Conservation (phyloP, 371 early-diverging fungal genomes). For the Mortierella sp. region DNA sequence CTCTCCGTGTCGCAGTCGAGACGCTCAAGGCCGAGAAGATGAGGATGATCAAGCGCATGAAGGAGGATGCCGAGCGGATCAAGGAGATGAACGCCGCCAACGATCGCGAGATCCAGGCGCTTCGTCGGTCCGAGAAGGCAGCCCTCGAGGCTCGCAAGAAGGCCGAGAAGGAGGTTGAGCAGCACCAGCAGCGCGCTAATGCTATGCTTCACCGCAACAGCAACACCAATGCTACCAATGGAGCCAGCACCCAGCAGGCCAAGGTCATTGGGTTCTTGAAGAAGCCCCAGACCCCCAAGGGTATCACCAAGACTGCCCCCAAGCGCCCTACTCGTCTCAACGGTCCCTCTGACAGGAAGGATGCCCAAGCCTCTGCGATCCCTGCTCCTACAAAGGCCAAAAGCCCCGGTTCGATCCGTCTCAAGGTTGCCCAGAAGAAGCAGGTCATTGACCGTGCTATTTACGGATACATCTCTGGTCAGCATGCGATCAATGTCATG, state of each 20-base stretch:
- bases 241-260: slow-evolving; percentile 30
- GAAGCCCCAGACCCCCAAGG: slow-evolving; percentile 58
- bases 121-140: slow-evolving; percentile 74
- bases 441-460: slow-evolving; percentile 60
- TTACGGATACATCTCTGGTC: slow-evolving; percentile 55
- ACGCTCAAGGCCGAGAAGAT: slow-evolving; percentile 82
- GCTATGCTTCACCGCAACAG: slow-evolving; percentile 70
- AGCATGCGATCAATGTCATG: slow-evolving; percentile 60
- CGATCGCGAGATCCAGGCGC: slow-evolving; percentile 79
- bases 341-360: slow-evolving; percentile 32
- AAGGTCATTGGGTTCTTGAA: slow-evolving; percentile 50
- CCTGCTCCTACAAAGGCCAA: slow-evolving; percentile 36
- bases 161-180: slow-evolving; percentile 76
- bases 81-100: slow-evolving; percentile 76
- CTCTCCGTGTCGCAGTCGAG: slow-evolving; percentile 71
- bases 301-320: slow-evolving; percentile 44
- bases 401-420: slow-evolving; percentile 26
- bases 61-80: slow-evolving; percentile 78
- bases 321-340: slow-evolving; percentile 38
- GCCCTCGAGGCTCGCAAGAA: slow-evolving; percentile 76
- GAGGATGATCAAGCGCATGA: slow-evolving; percentile 85
- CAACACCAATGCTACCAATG: slow-evolving; percentile 61
- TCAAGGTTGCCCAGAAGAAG: slow-evolving; percentile 56
- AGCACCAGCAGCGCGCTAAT: slow-evolving; percentile 67
- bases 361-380: slow-evolving; percentile 28